A percentile compares a stretch with the other conserved stretches of the same genome.
Conservation (phyloP, 148 eudicot genomes). For the Amaranthus hypochondriacus region DNA sequence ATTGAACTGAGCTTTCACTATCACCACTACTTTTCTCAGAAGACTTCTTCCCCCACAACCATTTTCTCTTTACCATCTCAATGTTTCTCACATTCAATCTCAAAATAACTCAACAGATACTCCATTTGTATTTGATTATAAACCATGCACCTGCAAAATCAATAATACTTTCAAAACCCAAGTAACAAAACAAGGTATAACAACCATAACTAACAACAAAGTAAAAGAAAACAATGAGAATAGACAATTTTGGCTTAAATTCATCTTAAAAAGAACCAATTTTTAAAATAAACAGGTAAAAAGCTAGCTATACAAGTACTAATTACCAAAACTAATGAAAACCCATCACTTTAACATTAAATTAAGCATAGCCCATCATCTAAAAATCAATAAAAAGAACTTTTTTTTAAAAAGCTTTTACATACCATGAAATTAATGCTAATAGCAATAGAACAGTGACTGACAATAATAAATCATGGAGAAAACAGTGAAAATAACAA, state of each 20-base stretch:
- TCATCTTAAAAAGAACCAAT: background rate
- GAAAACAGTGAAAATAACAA: background rate
- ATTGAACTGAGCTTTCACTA: slow-evolving; percentile 55
- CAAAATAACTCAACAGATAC: slow-evolving; percentile 5
- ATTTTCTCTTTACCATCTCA: slow-evolving; percentile 61
- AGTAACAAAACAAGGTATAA: background rate
- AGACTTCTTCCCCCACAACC: slow-evolving; percentile 72
- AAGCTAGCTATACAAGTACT: background rate
- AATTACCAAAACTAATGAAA: background rate
- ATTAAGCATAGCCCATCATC: slow-evolving; percentile 12
- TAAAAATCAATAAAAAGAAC: slow-evolving; percentile 2
- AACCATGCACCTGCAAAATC: slow-evolving; percentile 1
- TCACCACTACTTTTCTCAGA: slow-evolving; percentile 64
- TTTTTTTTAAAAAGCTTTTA: background rate
- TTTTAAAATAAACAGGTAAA: background rate
- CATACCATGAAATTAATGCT: background rate
- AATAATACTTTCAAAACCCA: background rate
- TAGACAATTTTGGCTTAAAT: background rate
- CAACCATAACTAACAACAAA: background rate
- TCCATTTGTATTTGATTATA: slow-evolving; percentile 14
- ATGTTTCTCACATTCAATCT: slow-evolving; percentile 12
- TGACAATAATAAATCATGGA: background rate
- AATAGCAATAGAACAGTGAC: slow-evolving; percentile 22
- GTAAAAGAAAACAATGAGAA: background rate
- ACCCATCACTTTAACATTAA: background rate